Evolutionary conservation across 495 filamentous ascomycete species (phyloP).

Genomic region (Friedmanniomyces endolithicus): DNA sequence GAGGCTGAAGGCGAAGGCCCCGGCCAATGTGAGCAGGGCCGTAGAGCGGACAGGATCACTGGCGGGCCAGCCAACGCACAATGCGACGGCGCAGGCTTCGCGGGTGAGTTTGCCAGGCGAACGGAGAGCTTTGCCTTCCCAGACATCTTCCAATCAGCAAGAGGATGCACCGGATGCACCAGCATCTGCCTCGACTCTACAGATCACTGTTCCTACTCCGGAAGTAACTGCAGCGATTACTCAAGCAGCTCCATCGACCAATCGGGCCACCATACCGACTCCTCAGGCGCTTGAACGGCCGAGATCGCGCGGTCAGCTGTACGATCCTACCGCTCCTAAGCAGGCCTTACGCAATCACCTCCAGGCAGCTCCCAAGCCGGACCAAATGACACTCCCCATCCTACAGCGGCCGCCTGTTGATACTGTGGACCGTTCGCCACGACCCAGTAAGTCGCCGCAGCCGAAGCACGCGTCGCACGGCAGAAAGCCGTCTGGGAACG

Average conservation of each 20-base stretch:
- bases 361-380: background rate
- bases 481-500: background rate
- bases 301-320: conserved; percentile 1
- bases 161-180: background rate
- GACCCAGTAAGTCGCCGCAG: background rate
- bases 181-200: too few species aligned
- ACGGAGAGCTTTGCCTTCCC: background rate
- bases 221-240: background rate
- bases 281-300: background rate
- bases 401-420: background rate
- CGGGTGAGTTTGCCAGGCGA: background rate
- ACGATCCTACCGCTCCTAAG: background rate
- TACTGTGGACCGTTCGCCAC: background rate
- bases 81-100: too few species aligned
- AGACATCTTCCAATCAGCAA: too few species aligned
- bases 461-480: background rate
- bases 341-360: background rate
- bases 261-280: background rate
- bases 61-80: background rate
- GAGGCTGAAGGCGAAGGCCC: conserved; percentile 14
- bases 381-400: background rate
- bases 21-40: background rate
- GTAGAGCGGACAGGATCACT: too few species aligned
- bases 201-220: too few species aligned
- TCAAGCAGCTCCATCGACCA: background rate